A percentile compares a stretch with the other conserved stretches of the same genome.
These are phyloP conservation scores for Blastobotrys arbuscula DNA, from an alignment of 1,139 yeast species.

Conservation along the genomic window DNA sequence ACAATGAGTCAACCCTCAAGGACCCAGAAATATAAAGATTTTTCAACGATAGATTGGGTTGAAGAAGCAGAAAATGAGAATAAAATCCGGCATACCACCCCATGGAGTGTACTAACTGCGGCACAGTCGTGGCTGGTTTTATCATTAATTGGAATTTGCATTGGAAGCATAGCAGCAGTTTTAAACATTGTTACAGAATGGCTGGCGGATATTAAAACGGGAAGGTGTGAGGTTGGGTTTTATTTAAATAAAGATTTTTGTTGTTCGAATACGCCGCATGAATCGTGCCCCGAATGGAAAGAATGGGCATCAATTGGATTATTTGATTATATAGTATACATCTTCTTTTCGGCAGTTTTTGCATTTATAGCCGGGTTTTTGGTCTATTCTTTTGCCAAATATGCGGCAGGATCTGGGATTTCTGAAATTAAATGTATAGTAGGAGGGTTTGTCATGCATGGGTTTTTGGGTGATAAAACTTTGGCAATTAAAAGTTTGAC, in stretches of 20 bases:
- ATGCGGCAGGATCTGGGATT: conserved; percentile 96
- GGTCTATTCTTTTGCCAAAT: conserved; percentile 71
- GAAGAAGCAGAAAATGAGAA: conserved; percentile 66
- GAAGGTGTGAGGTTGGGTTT: conserved; percentile 67
- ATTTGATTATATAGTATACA: conserved; percentile 53
- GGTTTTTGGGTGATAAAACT: conserved; percentile 72
- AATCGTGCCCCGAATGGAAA: conserved; percentile 35
- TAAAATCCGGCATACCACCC: conserved; percentile 26
- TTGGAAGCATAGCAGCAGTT: conserved; percentile 79
- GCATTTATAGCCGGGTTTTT: conserved; percentile 61
- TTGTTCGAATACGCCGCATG: conserved; percentile 54
- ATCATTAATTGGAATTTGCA: conserved; percentile 64
- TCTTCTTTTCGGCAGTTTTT: conserved; percentile 54
- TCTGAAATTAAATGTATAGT: conserved; percentile 95
- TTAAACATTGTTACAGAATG: conserved; percentile 80
- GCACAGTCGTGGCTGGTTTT: conserved; percentile 71
- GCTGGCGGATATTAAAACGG: conserved; percentile 72
- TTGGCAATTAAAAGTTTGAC: conserved; percentile 71
- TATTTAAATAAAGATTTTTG: conserved; percentile 74
- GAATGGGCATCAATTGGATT: conserved; percentile 34
- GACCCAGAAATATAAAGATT: conserved; percentile 34
- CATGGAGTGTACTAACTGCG: conserved; percentile 28
- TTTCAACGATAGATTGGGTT: conserved; percentile 78
- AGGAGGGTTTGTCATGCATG: conserved; percentile 78
- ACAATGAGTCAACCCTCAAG: too few relatives aligned